These are phyloP conservation scores for Mortierella polycephala DNA, from an alignment of 371 early-diverging fungal genomes.

Conservation along the genomic window DNA sequence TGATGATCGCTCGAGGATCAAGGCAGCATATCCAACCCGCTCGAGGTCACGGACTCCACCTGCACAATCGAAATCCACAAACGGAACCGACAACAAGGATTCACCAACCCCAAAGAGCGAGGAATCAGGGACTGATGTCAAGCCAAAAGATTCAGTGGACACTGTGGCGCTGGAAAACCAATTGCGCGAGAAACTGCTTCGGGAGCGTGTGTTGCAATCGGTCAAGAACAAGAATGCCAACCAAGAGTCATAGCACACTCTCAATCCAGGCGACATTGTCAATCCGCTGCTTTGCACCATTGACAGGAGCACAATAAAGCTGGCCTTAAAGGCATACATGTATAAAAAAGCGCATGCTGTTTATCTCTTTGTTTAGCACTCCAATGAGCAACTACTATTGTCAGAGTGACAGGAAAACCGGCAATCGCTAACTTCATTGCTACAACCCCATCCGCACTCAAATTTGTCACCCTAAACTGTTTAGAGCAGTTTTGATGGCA, in stretches of 20 bases:
- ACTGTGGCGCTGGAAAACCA: slow-evolving; percentile 33
- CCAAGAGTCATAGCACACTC: not conserved
- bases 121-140: not conserved
- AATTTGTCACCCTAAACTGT: not conserved
- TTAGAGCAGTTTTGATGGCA: not conserved
- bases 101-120: not conserved
- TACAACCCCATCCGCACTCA: too few relatives aligned
- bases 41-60: slow-evolving; percentile 28
- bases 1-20: slow-evolving; percentile 3
- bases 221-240: slow-evolving; percentile 22
- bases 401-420: too few relatives aligned
- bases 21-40: not conserved
- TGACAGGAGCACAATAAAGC: too few relatives aligned
- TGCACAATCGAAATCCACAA: not conserved
- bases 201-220: slow-evolving; percentile 40
- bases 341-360: too few relatives aligned
- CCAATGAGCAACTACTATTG: too few relatives aligned
- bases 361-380: too few relatives aligned
- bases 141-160: slow-evolving; percentile 6
- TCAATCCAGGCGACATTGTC: not conserved
- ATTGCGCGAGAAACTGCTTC: slow-evolving; percentile 40
- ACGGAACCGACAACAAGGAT: not conserved
- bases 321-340: too few relatives aligned
- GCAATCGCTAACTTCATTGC: too few relatives aligned
- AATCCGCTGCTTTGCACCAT: too few relatives aligned